These are phyloP conservation scores for Populus hybrid DNA, from an alignment of 441 rosid species.

Conservation along the genomic window DNA sequence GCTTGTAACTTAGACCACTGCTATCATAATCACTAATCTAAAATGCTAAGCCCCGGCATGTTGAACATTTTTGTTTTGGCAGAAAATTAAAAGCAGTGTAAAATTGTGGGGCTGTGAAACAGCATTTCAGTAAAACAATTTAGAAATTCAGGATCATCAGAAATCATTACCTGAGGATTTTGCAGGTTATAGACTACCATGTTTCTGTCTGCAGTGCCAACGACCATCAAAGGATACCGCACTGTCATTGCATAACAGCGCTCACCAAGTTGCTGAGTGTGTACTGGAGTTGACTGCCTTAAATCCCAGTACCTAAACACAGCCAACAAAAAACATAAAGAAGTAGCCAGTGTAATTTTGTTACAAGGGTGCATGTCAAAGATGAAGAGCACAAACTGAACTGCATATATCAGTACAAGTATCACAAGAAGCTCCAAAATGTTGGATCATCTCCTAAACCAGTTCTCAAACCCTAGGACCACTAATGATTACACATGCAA, in stretches of 20 bases:
- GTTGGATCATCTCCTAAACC: not conserved
- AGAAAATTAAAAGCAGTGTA: not conserved
- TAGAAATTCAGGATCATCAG: not conserved
- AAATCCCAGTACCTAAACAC: conserved; percentile 81
- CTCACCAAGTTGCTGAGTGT: conserved; percentile 93
- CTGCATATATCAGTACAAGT: not conserved
- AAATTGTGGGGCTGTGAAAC: not conserved
- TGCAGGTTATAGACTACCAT: conserved; percentile 76
- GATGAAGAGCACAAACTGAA: not conserved
- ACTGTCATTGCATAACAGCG: conserved; percentile 82
- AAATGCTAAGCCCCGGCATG: not conserved
- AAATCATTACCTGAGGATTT: conserved; percentile 76
- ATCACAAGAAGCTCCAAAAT: not conserved
- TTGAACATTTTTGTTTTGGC: not conserved
- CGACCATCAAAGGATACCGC: conserved; percentile 91
- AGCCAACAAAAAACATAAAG: conserved; percentile 2
- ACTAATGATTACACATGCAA: not conserved
- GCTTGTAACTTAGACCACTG: not conserved
- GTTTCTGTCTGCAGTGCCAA: conserved; percentile 95
- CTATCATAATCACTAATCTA: not conserved
- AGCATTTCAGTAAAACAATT: not conserved
- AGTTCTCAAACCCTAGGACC: not conserved
- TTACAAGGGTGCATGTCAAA: not conserved
- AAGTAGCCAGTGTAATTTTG: not conserved
- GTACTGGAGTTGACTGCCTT: conserved; percentile 83